Base-by-base conservation (phyloP, 108 stramenopile species). In the Cylindrotheca fusiformis region DNA sequence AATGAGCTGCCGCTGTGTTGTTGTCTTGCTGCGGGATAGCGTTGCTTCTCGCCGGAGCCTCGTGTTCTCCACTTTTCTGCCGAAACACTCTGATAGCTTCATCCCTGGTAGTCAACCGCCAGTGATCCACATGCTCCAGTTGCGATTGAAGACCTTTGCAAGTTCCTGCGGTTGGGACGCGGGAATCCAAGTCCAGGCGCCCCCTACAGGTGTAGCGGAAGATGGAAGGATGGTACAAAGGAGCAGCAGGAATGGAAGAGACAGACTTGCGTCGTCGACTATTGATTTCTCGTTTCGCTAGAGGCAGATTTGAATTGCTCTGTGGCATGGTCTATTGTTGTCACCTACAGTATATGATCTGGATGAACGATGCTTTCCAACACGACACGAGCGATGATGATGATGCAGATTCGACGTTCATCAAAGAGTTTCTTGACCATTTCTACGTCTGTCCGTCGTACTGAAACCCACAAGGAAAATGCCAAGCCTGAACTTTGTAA, bases 141-240 rank as follows among this genome's bases (percentile, higher is more conserved):
- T 67, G 59, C 1, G 69, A 61, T 30, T 68, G 66, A 55, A 80
- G 55, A 12, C 79, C 79, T 26, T 52, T 63, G 56, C 79, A 80
- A 0, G 55, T 50, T 10, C 75, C 75, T 2, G 68, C 48, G 21
- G 72, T 48, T 10, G 32, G 36, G 5, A 23, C 44, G 24, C 31
- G 26, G 2, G 52, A 48, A 41, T 66, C 59, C 23, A 63, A 52
- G 28, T 48, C 30, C 14, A 80, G 55, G 21, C 32, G 47, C 36
- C 79, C 79, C 1, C 64, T 65, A 63, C 79, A 80, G 2, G 63
- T 67, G 53, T 71, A 80, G 4, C 67, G 55, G 52, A 68, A 80
- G 30, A 80, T 71, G 32, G 58, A 61, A 12, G 78, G 78, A 45
- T 79, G 67, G 49, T 69, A 79, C 24, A 73, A 41, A 41, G 36